Base-by-base conservation (phyloP, 2,329 filamentous ascomycete species). In the Myriangium duriaei region DNA sequence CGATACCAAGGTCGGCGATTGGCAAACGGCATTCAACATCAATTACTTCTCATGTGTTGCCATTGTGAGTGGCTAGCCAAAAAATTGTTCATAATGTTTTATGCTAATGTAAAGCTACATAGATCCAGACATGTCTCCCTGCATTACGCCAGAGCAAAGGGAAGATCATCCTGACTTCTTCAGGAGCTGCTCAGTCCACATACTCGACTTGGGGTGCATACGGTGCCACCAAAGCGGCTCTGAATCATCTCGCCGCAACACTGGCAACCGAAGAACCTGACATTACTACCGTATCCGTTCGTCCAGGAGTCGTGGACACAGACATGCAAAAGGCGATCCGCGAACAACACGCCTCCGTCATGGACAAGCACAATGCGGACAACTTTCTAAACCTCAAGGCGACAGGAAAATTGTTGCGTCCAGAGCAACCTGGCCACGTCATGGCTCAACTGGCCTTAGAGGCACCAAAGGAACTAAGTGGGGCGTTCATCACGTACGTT, bases 271-370 rank as follows among this genome's bases (percentile, higher is more conserved):
- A 95, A 54, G 87, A 94, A 57, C 76, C 79, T 1, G 68, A 77
- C 11, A 75, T 94, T 31, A 81, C 73, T 0, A 77, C 74, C 10
- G 61, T 94, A 1, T 69, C 82, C 0, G 64, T 95, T 21, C 69
- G 78, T 3, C 87, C 87, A 0, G 87, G 87, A 2, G 75, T 82
- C 32, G 80, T 92, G 5, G 81, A 94, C 53, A 95, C 87, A 0
- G 79, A 79, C 36, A 95, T 95, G 87, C 87, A 94, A 57, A 69
- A 69, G n/a, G 72, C 81, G 41, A 72, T 98, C 41, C 69, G 91
- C 35, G 77, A 86, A 32, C 71, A 76, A 41, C 80, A 91, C 56
- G 65, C 70, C 5, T 66, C 62, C 17, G 61, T 60, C 11, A 74
- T 83, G 70, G 70, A 73, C 46, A 60, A 61, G 13, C 65, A 67